A percentile compares a stretch with the other conserved stretches of the same genome.
These are phyloP conservation scores for Geoglossum glabrum DNA, from an alignment of 495 filamentous ascomycete species.

Conservation along the genomic window DNA sequence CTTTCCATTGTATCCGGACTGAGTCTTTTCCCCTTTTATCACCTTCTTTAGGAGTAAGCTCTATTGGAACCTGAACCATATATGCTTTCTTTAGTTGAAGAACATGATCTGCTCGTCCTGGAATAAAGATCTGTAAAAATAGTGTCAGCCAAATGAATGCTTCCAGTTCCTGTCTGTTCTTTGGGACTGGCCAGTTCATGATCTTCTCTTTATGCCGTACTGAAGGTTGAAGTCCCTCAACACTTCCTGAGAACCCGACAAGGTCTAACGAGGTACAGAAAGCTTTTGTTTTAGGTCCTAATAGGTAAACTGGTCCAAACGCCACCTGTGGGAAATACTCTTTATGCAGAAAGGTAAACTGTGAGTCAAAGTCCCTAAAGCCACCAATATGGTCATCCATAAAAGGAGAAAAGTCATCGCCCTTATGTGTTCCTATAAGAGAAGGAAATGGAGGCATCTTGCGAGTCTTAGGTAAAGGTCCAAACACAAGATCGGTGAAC, in stretches of 20 bases:
- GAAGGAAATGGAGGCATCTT: background rate
- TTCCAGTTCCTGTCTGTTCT: background rate
- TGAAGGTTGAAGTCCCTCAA: background rate
- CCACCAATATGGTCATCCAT: conserved; percentile 2
- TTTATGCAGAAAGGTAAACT: background rate
- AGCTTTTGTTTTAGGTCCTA: background rate
- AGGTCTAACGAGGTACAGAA: background rate
- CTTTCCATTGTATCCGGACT: background rate
- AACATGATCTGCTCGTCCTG: background rate
- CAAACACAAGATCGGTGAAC: conserved; percentile 4
- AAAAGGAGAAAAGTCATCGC: background rate
- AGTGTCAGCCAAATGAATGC: background rate
- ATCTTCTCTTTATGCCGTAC: background rate
- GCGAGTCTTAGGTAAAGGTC: background rate
- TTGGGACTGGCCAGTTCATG: background rate
- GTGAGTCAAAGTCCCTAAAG: background rate
- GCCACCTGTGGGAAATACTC: background rate
- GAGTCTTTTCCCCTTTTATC: background rate
- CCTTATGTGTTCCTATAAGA: background rate
- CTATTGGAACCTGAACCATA: background rate
- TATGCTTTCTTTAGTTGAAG: background rate
- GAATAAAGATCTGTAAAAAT: background rate
- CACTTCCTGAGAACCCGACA: background rate
- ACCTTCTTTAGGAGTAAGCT: background rate
- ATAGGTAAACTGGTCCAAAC: background rate